Conservation (phyloP, 2,329 filamentous ascomycete species). For the Sporothrix inflata region DNA sequence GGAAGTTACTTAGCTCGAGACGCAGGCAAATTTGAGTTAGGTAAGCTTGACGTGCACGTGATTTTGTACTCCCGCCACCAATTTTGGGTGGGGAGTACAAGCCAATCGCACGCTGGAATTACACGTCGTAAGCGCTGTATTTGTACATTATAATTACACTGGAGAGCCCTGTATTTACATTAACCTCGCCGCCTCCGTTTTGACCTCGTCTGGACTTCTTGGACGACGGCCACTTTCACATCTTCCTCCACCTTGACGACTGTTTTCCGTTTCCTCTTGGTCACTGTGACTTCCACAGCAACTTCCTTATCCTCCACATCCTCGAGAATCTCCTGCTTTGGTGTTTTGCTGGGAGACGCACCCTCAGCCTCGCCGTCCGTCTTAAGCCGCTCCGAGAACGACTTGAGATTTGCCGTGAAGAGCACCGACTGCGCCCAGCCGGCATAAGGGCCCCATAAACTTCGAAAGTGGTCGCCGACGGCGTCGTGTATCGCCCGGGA, state of each 20-base stretch:
- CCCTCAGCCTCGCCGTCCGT: conserved; percentile 33
- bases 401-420: conserved; percentile 88
- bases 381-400: conserved; percentile 68
- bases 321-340: neutral
- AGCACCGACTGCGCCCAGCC: conserved; percentile 98
- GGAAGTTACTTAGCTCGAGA: neutral
- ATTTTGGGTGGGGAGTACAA: neutral
- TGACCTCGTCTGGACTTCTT: neutral
- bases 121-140: neutral
- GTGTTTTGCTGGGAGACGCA: neutral
- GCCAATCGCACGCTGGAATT: neutral
- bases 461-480: conserved; percentile 85
- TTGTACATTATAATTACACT: neutral
- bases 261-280: neutral
- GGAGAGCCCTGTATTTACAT: neutral
- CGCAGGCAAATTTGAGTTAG: conserved; percentile 4
- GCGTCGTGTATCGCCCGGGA: conserved; percentile 89
- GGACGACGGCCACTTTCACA: neutral
- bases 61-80: neutral
- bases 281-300: neutral
- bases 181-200: conserved; percentile 5
- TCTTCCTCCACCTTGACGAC: neutral
- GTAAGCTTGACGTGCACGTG: conserved; percentile 3
- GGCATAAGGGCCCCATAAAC: conserved; percentile 88
- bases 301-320: neutral